These are phyloP conservation scores for Euphorbia peplus DNA, from an alignment of 345 rosid genomes.

Conservation along the genomic window DNA sequence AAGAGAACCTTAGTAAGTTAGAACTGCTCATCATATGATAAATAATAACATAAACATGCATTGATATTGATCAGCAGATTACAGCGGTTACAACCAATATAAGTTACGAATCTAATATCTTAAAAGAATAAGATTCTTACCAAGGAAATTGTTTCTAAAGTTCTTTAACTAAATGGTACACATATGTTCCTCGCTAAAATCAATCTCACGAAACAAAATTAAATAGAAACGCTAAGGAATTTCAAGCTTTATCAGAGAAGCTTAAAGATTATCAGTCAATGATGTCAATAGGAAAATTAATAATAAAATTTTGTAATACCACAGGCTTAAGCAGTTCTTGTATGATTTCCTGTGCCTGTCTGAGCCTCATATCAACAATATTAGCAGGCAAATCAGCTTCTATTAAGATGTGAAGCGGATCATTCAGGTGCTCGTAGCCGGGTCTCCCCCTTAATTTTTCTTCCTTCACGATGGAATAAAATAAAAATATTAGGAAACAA, in stretches of 20 bases:
- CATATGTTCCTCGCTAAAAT: background rate
- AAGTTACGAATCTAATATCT: constrained; percentile 1
- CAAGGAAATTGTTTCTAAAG: background rate
- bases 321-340: constrained; percentile 94
- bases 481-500: constrained; percentile 17
- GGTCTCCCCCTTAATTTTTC: constrained; percentile 48
- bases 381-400: constrained; percentile 51
- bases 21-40: no score
- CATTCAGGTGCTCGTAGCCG: constrained; percentile 51
- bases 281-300: background rate
- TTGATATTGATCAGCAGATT: background rate
- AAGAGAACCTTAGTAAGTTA: background rate
- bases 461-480: constrained; percentile 25
- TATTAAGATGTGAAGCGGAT: constrained; percentile 47
- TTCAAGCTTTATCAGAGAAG: background rate
- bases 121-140: background rate
- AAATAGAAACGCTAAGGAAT: background rate
- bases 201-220: background rate
- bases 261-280: background rate
- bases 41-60: no score
- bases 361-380: constrained; percentile 42
- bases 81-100: background rate
- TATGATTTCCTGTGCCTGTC: constrained; percentile 56
- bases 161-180: background rate
- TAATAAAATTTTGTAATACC: constrained; percentile 40